These are phyloP conservation scores for Aspergillus bertholletiae DNA, from an alignment of 495 filamentous ascomycete genomes.

Conservation along the genomic window DNA sequence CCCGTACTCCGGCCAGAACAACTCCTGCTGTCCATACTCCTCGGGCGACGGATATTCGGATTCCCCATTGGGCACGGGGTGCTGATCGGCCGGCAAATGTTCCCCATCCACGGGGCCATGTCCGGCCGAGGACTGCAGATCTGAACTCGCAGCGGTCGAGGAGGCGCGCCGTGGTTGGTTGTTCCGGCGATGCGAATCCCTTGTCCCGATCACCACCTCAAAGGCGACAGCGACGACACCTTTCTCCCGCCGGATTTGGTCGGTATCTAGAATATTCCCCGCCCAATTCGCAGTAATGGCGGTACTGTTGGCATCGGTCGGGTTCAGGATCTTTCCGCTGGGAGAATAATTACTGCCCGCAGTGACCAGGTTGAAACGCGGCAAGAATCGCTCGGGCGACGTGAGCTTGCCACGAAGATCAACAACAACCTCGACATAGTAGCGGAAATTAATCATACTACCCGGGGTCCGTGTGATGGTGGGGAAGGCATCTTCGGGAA, in stretches of 20 bases:
- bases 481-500: slow-evolving; percentile 89
- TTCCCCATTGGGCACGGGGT: slow-evolving; percentile 21
- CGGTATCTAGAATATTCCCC: slow-evolving; percentile 83
- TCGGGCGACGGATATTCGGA: slow-evolving; percentile 31
- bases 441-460: slow-evolving; percentile 89
- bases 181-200: slow-evolving; percentile 64
- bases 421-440: slow-evolving; percentile 87
- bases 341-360: slow-evolving; percentile 42
- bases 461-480: slow-evolving; percentile 87
- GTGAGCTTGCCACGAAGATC: slow-evolving; percentile 86
- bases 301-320: slow-evolving; percentile 32
- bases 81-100: slow-evolving; percentile 25
- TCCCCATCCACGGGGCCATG: slow-evolving; percentile 25
- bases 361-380: slow-evolving; percentile 53
- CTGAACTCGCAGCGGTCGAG: slow-evolving; percentile 23
- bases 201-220: slow-evolving; percentile 84
- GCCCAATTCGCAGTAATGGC: slow-evolving; percentile 54
- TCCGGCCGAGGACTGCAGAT: slow-evolving; percentile 4
- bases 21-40: slow-evolving; percentile 30
- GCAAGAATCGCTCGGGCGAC: slow-evolving; percentile 60
- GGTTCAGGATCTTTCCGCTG: slow-evolving; percentile 46
- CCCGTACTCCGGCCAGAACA: slow-evolving; percentile 30
- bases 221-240: slow-evolving; percentile 79
- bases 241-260: slow-evolving; percentile 79
- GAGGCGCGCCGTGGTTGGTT: slow-evolving; percentile 37